Base-by-base conservation (phyloP, 228 moss, liverwort and hornwort genomes). In the Sphagnum magellanicum region DNA sequence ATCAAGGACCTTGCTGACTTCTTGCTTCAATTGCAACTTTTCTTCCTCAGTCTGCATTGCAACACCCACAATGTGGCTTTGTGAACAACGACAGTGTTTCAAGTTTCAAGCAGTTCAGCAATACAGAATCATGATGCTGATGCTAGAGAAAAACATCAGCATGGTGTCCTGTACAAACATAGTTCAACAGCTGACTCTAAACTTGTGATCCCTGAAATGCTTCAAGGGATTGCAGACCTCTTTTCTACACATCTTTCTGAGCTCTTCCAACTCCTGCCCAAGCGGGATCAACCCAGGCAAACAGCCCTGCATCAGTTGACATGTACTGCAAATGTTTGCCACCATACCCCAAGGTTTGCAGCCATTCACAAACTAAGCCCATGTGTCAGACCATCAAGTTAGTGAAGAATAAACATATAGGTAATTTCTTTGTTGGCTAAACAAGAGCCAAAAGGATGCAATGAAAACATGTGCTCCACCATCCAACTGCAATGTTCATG, bases 1-100 rank as follows among this genome's bases (percentile, higher is more conserved):
- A 0, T 85, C 79, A 64, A 73, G 79, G 59, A 85, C 50, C 5
- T 81, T 60, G n/a, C 4, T 72, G 5, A 71, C 47, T 63, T 85
- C 77, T 64, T 14, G 60, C 16, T 74, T 72, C 48, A 63, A 72
- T 72, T 15, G 70, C 62, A 75, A 59, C 65, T 74, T 81, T 1
- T 81, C 81, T 16, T 74, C 77, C 65, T 10, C 68, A 13, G 79
- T 1, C 85, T 81, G 6, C 47, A 50, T 51, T 5, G n/a, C 4
- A 16, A 52, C 50, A 14, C 13, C 49, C 2, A 65, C 47, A 65
- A 48, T 50, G 10, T 11, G 17, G 63, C 47, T n/a, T 47, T 3
- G 5, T 63, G 48, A 14, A 32, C 32, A 32, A 32, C 32, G 3
- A 32, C 32, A 32, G 32, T 32, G 32, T 32, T 32, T 32, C 32